These are phyloP conservation scores for Diophrys sp. DNA, from an alignment of 73 alveolate species.

Conservation along the genomic window DNA sequence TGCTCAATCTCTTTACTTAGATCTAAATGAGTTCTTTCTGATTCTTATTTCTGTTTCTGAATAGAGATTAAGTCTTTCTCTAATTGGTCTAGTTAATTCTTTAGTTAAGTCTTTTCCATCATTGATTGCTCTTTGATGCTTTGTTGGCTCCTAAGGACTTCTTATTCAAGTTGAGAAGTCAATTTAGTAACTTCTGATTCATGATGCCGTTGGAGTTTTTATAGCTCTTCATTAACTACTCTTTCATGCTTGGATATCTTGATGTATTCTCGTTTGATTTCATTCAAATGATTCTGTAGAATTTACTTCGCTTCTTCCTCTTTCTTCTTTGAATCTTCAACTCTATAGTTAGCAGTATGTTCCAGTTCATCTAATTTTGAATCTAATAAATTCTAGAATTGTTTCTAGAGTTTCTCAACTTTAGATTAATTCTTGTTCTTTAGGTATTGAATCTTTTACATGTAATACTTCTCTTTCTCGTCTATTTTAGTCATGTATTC, in stretches of 20 bases:
- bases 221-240: background rate
- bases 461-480: background rate
- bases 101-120: background rate
- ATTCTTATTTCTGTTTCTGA: too few species aligned
- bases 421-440: conserved; percentile 2
- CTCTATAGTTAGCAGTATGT: background rate
- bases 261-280: conserved; percentile 4
- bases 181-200: background rate
- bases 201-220: background rate
- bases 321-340: background rate
- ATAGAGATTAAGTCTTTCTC: too few species aligned
- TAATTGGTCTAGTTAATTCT: background rate
- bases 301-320: background rate
- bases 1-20: too few species aligned
- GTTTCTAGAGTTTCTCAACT: background rate
- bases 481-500: background rate
- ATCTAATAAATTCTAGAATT: background rate
- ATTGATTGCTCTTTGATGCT: background rate
- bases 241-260: conserved; percentile 1
- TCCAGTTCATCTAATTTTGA: conserved; percentile 3
- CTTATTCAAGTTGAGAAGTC: background rate
- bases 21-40: too few species aligned
- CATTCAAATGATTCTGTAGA: background rate
- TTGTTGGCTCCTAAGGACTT: background rate
- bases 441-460: background rate